Conservation (phyloP, 805 yeast genomes). For the Lipomyces orientalis region DNA sequence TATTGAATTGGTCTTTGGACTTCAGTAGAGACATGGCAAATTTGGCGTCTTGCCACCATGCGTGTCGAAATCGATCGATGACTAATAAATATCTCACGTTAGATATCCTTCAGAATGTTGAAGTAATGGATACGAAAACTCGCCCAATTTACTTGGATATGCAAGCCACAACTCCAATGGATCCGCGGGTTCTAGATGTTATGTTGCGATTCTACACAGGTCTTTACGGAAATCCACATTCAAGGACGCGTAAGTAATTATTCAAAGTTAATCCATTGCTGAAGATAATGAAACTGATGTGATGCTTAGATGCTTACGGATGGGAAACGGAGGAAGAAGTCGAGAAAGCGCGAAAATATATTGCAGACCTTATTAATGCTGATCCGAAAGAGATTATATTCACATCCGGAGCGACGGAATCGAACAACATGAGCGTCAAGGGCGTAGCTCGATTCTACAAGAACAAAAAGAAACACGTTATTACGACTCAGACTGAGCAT, state of each 20-base stretch:
- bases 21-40: not conserved
- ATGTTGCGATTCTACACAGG: conserved; percentile 90
- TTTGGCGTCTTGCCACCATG: not conserved
- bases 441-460: conserved; percentile 95
- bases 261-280: not conserved
- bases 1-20: not conserved
- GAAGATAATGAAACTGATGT: not conserved
- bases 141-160: conserved; percentile 96
- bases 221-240: conserved; percentile 96
- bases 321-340: conserved; percentile 98
- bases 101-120: conserved; percentile 32
- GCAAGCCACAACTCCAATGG: conserved; percentile 98
- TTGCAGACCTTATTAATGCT: conserved; percentile 86
- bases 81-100: not conserved
- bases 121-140: conserved; percentile 28
- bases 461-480: conserved; percentile 88
- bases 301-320: conserved; percentile 71
- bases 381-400: conserved; percentile 96
- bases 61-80: not conserved
- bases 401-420: conserved; percentile 98
- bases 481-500: conserved; percentile 96
- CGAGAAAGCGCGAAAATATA: conserved; percentile 79
- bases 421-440: conserved; percentile 91
- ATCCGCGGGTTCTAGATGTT: conserved; percentile 90
- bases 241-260: conserved; percentile 66